Percentiles rank a stretch among this genome's conserved stretches.
Conservation (phyloP, 441 rosid species). For the Adansonia madagascariensis region DNA sequence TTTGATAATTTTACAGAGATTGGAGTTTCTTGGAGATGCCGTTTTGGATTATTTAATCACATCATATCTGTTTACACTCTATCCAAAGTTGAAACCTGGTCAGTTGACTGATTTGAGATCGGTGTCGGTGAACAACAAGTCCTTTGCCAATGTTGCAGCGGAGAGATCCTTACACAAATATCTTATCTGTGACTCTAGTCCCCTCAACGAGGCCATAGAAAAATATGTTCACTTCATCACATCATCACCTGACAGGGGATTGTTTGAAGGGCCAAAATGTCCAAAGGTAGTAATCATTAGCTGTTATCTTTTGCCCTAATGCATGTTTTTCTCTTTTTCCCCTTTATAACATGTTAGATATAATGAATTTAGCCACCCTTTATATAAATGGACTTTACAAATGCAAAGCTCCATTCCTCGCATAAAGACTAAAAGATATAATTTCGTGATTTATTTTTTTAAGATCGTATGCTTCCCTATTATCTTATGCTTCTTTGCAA, state of each 20-base stretch:
- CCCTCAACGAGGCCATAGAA: slow-evolving; percentile 59
- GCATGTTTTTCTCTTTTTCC: slow-evolving; percentile 13
- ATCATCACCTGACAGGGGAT: slow-evolving; percentile 41
- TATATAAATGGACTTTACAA: background rate
- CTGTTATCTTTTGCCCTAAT: background rate
- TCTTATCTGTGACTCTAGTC: slow-evolving; percentile 66
- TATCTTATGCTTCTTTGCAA: background rate
- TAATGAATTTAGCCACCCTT: slow-evolving; percentile 19
- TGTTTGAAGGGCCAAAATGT: slow-evolving; percentile 69
- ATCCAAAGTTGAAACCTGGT: slow-evolving; percentile 92
- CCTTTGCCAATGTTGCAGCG: slow-evolving; percentile 80
- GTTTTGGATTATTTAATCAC: slow-evolving; percentile 93
- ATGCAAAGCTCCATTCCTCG: background rate
- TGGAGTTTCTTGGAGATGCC: slow-evolving; percentile 99
- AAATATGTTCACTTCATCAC: slow-evolving; percentile 57
- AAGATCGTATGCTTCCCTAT: background rate
- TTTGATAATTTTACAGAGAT: slow-evolving; percentile 60
- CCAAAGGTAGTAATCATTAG: slow-evolving; percentile 68
- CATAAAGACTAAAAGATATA: background rate
- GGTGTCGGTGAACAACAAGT: slow-evolving; percentile 76
- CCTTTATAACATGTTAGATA: slow-evolving; percentile 1
- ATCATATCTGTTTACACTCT: slow-evolving; percentile 77
- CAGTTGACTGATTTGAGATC: slow-evolving; percentile 94
- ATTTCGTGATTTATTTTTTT: background rate
- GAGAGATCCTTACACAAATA: slow-evolving; percentile 59